A percentile compares a stretch with the other conserved stretches of the same genome.
These are phyloP conservation scores for Ogataea sp. DNA, from an alignment of 805 yeast genomes.

Conservation along the genomic window DNA sequence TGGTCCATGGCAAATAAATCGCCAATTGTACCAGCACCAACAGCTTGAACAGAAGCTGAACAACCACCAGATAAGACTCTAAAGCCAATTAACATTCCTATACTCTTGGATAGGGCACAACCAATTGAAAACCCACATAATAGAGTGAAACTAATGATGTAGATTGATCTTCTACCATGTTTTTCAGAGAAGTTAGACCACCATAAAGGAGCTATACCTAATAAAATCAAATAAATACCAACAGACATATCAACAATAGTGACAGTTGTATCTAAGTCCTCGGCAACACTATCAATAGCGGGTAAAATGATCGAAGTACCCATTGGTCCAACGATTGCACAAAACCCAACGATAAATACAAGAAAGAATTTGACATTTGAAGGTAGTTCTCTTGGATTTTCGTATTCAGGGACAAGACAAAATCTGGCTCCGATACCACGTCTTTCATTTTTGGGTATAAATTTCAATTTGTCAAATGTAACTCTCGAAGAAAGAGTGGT, in stretches of 20 bases:
- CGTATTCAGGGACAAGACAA: constrained; percentile 58
- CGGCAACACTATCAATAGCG: constrained; percentile 54
- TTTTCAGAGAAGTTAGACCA: constrained; percentile 78
- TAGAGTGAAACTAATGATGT: constrained; percentile 56
- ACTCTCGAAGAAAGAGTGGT: constrained; percentile 7
- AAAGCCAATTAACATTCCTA: constrained; percentile 56
- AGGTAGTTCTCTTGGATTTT: constrained; percentile 64
- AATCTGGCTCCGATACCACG: constrained; percentile 52
- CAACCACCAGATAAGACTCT: constrained; percentile 72
- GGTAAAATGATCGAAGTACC: constrained; percentile 81
- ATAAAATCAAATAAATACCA: constrained; percentile 64
- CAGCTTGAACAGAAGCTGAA: constrained; percentile 80
- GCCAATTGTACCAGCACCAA: constrained; percentile 83
- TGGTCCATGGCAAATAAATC: constrained; percentile 61
- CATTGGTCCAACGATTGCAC: constrained; percentile 82
- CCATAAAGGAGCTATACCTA: constrained; percentile 83
- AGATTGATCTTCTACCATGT: constrained; percentile 68
- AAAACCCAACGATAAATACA: constrained; percentile 59
- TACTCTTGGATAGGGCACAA: constrained; percentile 54
- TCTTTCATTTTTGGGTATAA: constrained; percentile 33
- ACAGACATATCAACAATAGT: constrained; percentile 67
- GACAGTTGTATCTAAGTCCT: constrained; percentile 46
- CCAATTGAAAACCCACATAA: constrained; percentile 66
- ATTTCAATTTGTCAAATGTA: constrained; percentile 16
- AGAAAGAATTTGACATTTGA: constrained; percentile 38